phyloP scores from a whole-genome alignment of 306 rosid genomes.

The Casuarina cunninghamiana region DNA sequence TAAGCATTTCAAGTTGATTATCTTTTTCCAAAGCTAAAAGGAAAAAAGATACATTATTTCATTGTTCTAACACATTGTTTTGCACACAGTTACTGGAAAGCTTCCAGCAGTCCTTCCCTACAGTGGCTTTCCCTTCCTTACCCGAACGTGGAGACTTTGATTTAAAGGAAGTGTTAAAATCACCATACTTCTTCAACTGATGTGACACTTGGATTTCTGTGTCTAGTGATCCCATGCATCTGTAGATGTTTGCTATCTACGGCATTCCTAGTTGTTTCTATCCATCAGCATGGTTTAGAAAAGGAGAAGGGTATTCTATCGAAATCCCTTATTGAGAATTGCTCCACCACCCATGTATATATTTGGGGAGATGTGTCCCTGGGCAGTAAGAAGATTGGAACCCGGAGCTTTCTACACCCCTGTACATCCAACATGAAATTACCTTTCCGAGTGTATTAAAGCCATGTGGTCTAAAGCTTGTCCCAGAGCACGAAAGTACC shows the following conservation, averaged over 20 bases:
- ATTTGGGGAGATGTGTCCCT: constrained; percentile 24
- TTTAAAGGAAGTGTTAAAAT: constrained; percentile 65
- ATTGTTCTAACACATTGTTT: constrained; percentile 25
- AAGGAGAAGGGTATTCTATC: constrained; percentile 13
- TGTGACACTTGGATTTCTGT: constrained; percentile 16
- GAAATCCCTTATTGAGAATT: constrained; percentile 17
- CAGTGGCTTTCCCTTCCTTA: constrained; percentile 64
- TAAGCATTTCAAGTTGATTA: too few species aligned
- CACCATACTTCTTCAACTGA: constrained; percentile 95
- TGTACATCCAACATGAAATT: constrained; percentile 22
- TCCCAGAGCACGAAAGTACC: constrained; percentile 19
- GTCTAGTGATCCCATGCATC: constrained; percentile 23
- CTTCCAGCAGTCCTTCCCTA: constrained; percentile 75
- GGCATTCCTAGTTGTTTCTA: constrained; percentile 10
- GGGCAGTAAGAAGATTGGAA: constrained; percentile 30
- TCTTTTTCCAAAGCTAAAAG: too few species aligned
- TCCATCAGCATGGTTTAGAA: constrained; percentile 20
- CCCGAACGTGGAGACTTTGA: constrained; percentile 88
- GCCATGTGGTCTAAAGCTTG: constrained; percentile 12
- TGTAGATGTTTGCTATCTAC: constrained; percentile 23
- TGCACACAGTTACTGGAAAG: constrained; percentile 64
- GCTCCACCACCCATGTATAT: constrained; percentile 24
- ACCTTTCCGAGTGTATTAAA: constrained; percentile 7
- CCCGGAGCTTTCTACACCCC: constrained; percentile 3
- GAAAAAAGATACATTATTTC: neutral